These are phyloP conservation scores for Hevea brasiliensis DNA, from an alignment of 345 rosid species.

Conservation along the genomic window DNA sequence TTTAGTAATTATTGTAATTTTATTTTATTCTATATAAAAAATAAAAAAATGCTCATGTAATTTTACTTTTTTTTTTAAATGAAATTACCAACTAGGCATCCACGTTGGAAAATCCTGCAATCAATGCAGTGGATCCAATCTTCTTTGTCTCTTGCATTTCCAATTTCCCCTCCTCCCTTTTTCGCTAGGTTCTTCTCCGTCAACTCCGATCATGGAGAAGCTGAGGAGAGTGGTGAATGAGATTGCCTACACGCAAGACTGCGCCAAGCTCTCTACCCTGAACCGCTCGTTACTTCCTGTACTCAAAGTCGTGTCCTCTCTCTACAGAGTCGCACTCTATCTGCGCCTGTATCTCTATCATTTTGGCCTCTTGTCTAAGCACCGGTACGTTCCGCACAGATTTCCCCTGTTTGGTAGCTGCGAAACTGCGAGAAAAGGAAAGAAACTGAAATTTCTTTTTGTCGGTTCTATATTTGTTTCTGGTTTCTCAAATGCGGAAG, in stretches of 20 bases:
- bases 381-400: conserved; percentile 34
- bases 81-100: not conserved
- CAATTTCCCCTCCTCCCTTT: not conserved
- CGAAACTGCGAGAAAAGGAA: not conserved
- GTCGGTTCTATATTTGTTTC: too few species aligned
- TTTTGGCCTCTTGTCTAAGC: conserved; percentile 43
- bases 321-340: conserved; percentile 33
- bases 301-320: conserved; percentile 7
- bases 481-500: too few species aligned
- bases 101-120: not conserved
- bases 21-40: too few species aligned
- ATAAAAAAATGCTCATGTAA: too few species aligned
- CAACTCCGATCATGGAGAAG: conserved; percentile 12
- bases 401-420: not conserved
- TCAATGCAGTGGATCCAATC: not conserved
- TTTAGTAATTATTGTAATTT: too few species aligned
- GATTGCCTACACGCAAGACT: conserved; percentile 11
- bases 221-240: conserved; percentile 15
- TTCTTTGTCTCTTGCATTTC: not conserved
- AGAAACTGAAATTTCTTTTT: not conserved
- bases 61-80: too few species aligned
- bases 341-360: conserved; percentile 58
- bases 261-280: conserved; percentile 7
- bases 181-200: not conserved
- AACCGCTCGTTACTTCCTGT: conserved; percentile 13